phyloP scores from a whole-genome alignment of 768 basidiomycete genomes.

The Pulveroboletus ravenelii region DNA sequence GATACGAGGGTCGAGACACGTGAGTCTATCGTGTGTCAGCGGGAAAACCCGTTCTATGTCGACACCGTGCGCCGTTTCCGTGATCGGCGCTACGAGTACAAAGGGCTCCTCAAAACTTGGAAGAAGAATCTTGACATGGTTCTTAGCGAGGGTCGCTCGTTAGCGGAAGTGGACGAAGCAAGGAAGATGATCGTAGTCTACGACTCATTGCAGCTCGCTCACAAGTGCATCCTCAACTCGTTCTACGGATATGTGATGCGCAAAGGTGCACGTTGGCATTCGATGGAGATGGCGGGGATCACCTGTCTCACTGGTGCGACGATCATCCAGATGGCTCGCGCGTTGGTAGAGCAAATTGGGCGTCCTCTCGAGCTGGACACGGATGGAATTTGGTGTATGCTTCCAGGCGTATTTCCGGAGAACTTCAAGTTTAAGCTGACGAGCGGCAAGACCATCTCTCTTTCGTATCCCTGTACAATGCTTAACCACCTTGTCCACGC shows the following conservation, averaged over 20 bases:
- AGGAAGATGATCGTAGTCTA: slow-evolving; percentile 99
- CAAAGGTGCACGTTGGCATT: slow-evolving; percentile 98
- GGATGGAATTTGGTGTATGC: slow-evolving; percentile 99
- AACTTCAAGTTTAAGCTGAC: slow-evolving; percentile 93
- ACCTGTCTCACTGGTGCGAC: slow-evolving; percentile 96
- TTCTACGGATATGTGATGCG: slow-evolving; percentile 99
- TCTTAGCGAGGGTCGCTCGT: slow-evolving; percentile 58
- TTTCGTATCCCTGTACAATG: slow-evolving; percentile 99
- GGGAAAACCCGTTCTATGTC: slow-evolving; percentile 98
- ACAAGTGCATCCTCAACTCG: slow-evolving; percentile 99
- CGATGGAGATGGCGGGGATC: slow-evolving; percentile 99
- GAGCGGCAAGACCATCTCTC: slow-evolving; percentile 79
- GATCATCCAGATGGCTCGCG: slow-evolving; percentile 98
- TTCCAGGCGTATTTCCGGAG: slow-evolving; percentile 95
- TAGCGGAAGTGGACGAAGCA: slow-evolving; percentile 91
- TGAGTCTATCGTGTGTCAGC: slow-evolving; percentile 93
- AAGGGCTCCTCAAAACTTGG: slow-evolving; percentile 97
- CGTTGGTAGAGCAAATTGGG: slow-evolving; percentile 95
- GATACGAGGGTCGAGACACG: slow-evolving; percentile 94
- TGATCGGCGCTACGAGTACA: slow-evolving; percentile 98
- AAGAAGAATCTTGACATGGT: slow-evolving; percentile 93
- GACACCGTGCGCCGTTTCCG: slow-evolving; percentile 96
- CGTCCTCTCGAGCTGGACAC: slow-evolving; percentile 96
- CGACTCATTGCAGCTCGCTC: slow-evolving; percentile 96
- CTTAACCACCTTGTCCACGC: slow-evolving; percentile 96